These are phyloP conservation scores for Diphasiastrum complanatum DNA, from an alignment of 83 land plant species.

Conservation along the genomic window DNA sequence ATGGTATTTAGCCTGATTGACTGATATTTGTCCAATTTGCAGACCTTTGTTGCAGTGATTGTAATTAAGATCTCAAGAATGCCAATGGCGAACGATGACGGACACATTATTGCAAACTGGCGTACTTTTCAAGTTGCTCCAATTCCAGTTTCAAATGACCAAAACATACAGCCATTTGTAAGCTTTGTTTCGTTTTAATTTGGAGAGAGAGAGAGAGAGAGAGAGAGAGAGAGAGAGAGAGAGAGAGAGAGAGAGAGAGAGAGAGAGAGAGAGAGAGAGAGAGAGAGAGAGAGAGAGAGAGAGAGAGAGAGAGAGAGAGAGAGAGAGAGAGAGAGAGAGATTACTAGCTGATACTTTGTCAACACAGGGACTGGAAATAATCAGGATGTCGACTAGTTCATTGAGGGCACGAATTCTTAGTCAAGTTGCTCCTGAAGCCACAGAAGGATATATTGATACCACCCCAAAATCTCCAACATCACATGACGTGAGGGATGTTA, in stretches of 20 bases:
- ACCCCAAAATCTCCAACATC: neutral
- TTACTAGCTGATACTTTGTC: neutral
- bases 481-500: neutral
- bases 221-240: no score
- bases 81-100: conserved; percentile 16
- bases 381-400: no score
- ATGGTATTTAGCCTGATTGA: no score
- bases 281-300: no score
- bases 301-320: no score
- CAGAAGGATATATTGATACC: neutral
- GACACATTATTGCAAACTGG: conserved; percentile 15
- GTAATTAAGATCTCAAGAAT: conserved; percentile 11
- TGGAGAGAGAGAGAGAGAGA: no score
- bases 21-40: no score
- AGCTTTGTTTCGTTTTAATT: neutral
- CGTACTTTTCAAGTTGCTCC: neutral
- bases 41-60: conserved; percentile 13
- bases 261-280: no score
- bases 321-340: neutral
- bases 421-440: no score
- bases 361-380: conserved; percentile 2
- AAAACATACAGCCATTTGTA: neutral
- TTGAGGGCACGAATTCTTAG: neutral
- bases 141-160: neutral
- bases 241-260: no score